Base-by-base conservation (phyloP, 2,329 filamentous ascomycete species). In the Monosporascus cannonballus region DNA sequence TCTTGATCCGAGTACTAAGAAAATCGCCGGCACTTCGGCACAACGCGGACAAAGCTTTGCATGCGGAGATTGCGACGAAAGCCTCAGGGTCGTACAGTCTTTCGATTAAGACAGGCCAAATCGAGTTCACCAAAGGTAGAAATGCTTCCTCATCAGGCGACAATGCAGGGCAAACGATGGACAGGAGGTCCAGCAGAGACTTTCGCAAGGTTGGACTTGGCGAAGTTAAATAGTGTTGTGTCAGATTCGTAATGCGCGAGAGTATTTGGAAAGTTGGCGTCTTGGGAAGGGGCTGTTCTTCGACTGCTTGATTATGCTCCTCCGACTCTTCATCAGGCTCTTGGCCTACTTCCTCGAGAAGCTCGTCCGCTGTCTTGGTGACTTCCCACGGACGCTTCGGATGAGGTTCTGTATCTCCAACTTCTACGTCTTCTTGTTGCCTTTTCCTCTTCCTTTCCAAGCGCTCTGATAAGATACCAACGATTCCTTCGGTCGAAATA, bases 191-290 rank as follows among this genome's bases (percentile, higher is more conserved):
- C 9, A 99, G 81, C 3, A 99, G 78, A 1, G 87, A 89, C 30
- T 84, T 84, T 41, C 93, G 85, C 8, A 99, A 79, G 11, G 83
- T 81, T 0, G 92, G 84, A 0, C 90, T 92, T 0, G 89, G 85
- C 0, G 90, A 92, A 6, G 93, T 91, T 11, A 99, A 80, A 69
- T 96, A 94, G 66, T 96, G 86, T 64, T 96, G 92, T 5, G 91
- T 93, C 1, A 96, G 83, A 48, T 82, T 81, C 24, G 91, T 84
- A 52, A 99, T 94, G 53, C 86, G 86, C 36, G 90, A 78, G 3
- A 97, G 81, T 11, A 96, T 79, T n/a, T 77, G 77, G 68, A 95
- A 95, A 0, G 89, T 89, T 59, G 88, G 87, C 46, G 87, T 88
- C 37, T 85, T 85, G n/a, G 85, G 83, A 20, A 80, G 76, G 53